These are phyloP conservation scores for Mycena chlorophos DNA, from an alignment of 768 basidiomycete species.

Conservation along the genomic window DNA sequence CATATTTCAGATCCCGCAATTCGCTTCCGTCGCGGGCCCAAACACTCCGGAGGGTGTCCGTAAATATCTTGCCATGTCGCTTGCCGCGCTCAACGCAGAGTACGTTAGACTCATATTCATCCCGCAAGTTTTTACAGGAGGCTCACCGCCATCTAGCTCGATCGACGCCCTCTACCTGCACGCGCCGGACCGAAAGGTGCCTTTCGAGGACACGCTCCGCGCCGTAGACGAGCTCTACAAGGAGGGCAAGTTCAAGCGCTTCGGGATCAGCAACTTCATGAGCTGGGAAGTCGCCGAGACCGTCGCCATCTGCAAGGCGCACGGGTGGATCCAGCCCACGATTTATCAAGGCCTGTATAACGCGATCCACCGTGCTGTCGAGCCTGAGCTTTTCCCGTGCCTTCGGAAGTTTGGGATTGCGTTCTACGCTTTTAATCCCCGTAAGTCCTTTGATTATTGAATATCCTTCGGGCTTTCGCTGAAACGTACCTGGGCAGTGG, in stretches of 20 bases:
- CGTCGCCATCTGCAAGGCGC: slow-evolving; percentile 52
- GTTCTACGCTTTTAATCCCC: slow-evolving; percentile 56
- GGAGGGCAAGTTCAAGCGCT: slow-evolving; percentile 57
- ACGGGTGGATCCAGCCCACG: slow-evolving; percentile 53
- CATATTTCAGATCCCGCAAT: background rate
- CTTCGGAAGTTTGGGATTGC: slow-evolving; percentile 56
- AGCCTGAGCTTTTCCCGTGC: slow-evolving; percentile 51
- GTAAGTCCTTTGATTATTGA: slow-evolving; percentile 29
- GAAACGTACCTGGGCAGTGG: too few relatives aligned
- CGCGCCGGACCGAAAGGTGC: slow-evolving; percentile 57
- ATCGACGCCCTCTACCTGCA: slow-evolving; percentile 58
- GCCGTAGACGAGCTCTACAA: slow-evolving; percentile 56
- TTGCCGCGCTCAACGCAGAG: slow-evolving; percentile 45
- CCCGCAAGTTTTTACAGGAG: slow-evolving; percentile 7
- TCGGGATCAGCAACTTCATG: slow-evolving; percentile 62
- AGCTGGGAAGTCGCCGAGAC: slow-evolving; percentile 65
- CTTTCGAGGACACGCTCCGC: slow-evolving; percentile 55
- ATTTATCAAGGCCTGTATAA: slow-evolving; percentile 52
- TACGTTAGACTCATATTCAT: slow-evolving; percentile 34
- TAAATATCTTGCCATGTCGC: slow-evolving; percentile 44
- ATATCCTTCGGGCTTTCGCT: too few relatives aligned
- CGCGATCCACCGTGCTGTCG: slow-evolving; percentile 37
- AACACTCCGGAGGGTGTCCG: slow-evolving; percentile 40
- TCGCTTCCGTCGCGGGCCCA: background rate
- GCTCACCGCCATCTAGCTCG: slow-evolving; percentile 28